Evolutionary conservation across 2,329 filamentous ascomycete species (phyloP).

Genomic region (Nigrograna mackinnonii): DNA sequence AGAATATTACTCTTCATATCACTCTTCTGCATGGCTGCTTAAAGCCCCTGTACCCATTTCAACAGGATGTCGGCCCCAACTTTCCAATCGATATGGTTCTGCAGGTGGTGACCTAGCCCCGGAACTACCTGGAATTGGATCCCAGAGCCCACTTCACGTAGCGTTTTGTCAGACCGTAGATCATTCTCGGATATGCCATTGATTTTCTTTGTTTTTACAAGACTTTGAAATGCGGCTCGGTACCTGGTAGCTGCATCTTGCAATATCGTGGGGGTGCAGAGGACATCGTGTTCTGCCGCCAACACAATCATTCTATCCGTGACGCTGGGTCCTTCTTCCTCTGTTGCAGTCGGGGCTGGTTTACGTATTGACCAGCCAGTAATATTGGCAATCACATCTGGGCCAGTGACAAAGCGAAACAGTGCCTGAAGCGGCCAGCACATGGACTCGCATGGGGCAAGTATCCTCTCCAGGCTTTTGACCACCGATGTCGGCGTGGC

Average conservation of each 20-base stretch:
- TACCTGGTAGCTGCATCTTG: conserved; percentile 45
- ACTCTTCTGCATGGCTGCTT: too few species aligned
- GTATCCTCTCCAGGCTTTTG: conserved; percentile 45
- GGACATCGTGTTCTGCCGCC: conserved; percentile 26
- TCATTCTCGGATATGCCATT: conserved; percentile 21
- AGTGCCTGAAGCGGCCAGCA: conserved; percentile 57
- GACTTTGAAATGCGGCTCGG: conserved; percentile 30
- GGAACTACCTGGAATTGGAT: conserved; percentile 49
- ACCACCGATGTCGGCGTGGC: conserved; percentile 47
- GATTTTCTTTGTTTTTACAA: conserved; percentile 35
- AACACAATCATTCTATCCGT: conserved; percentile 23
- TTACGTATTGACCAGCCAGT: conserved; percentile 41
- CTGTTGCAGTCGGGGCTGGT: conserved; percentile 29
- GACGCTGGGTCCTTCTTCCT: conserved; percentile 1
- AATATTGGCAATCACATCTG: conserved; percentile 45
- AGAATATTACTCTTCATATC: too few species aligned
- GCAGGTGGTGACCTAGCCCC: conserved; percentile 56
- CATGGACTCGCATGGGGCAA: conserved; percentile 57
- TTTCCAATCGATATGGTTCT: conserved; percentile 57
- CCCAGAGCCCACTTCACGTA: too few species aligned
- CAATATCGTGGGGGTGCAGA: conserved; percentile 31
- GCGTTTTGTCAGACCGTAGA: conserved; percentile 5
- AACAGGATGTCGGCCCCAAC: conserved; percentile 51
- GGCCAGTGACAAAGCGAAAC: conserved; percentile 46
- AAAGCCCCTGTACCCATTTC: conserved; percentile 40